Percentiles rank a stretch among this genome's conserved stretches.
phyloP scores from a whole-genome alignment of 2,329 filamentous ascomycete species.

The Penicillium expansum region DNA sequence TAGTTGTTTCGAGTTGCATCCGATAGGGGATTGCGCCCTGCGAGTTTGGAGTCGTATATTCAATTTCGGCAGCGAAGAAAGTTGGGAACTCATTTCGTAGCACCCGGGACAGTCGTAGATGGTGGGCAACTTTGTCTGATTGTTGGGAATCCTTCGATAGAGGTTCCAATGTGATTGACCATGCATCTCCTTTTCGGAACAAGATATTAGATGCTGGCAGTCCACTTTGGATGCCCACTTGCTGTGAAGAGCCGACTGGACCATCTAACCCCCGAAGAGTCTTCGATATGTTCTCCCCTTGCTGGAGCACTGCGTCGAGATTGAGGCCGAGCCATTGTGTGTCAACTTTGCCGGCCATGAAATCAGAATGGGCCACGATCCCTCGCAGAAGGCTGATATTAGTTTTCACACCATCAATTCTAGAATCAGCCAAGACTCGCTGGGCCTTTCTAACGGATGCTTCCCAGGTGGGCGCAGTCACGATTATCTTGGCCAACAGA shows the following conservation, averaged over 20 bases:
- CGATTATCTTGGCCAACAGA: constrained; percentile 58
- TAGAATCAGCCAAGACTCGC: constrained; percentile 55
- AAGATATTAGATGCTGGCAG: constrained; percentile 42
- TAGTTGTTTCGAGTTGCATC: constrained; percentile 47
- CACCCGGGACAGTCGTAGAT: constrained; percentile 55
- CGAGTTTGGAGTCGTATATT: constrained; percentile 45
- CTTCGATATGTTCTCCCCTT: constrained; percentile 31
- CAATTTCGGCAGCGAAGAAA: constrained; percentile 53
- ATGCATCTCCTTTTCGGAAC: constrained; percentile 59
- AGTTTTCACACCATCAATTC: constrained; percentile 57
- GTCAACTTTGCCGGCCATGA: constrained; percentile 49
- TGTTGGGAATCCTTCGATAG: constrained; percentile 13
- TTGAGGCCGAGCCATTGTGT: constrained; percentile 59
- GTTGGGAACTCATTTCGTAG: constrained; percentile 60
- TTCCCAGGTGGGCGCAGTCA: constrained; percentile 55
- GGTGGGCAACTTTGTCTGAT: constrained; percentile 40
- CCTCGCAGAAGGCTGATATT: constrained; percentile 56
- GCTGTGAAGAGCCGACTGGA: not conserved
- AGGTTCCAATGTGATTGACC: constrained; percentile 52
- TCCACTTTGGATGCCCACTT: constrained; percentile 13
- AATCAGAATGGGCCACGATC: constrained; percentile 53
- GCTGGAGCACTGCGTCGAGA: constrained; percentile 42
- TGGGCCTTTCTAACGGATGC: constrained; percentile 53
- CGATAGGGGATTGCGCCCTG: constrained; percentile 42
- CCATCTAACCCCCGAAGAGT: not conserved